Evolutionary conservation across 495 filamentous ascomycete genomes (phyloP).

Genomic region (Tuber umbilicatum): DNA sequence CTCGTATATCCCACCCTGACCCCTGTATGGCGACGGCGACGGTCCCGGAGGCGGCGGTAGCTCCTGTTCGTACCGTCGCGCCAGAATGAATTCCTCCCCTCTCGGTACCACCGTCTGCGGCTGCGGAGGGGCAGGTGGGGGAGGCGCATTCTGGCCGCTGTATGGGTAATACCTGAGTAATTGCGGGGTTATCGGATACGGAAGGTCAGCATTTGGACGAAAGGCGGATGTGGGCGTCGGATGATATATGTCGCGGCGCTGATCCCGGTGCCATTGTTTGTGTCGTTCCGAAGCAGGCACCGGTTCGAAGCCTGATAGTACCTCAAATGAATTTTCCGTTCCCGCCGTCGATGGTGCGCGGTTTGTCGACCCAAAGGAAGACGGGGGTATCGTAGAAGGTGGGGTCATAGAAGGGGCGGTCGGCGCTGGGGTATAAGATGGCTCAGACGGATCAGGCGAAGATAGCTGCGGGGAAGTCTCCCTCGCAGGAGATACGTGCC

Average conservation of each 20-base stretch:
- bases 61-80: constrained; percentile 26
- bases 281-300: constrained; percentile 29
- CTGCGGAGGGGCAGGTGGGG: constrained; percentile 14
- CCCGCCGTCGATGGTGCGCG: constrained; percentile 32
- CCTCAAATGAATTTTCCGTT: constrained; percentile 35
- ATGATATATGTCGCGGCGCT: constrained; percentile 19
- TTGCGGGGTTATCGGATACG: constrained; percentile 34
- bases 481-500: constrained; percentile 27
- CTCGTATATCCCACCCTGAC: constrained; percentile 23
- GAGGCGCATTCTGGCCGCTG: constrained; percentile 15
- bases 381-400: constrained; percentile 28
- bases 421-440: constrained; percentile 29
- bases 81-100: constrained; percentile 26
- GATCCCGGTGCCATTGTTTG: constrained; percentile 34
- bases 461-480: constrained; percentile 13
- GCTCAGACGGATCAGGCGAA: constrained; percentile 29
- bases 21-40: constrained; percentile 16
- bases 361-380: constrained; percentile 26
- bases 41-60: constrained; percentile 27
- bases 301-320: constrained; percentile 35
- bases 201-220: constrained; percentile 34
- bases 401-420: constrained; percentile 23
- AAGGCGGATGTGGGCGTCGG: constrained; percentile 9
- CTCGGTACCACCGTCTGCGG: constrained; percentile 1
- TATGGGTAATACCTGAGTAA: constrained; percentile 32